A percentile compares a stretch with the other conserved stretches of the same genome.
phyloP scores from a whole-genome alignment of 2,329 filamentous ascomycete genomes.

The Falciphora oryzae region DNA sequence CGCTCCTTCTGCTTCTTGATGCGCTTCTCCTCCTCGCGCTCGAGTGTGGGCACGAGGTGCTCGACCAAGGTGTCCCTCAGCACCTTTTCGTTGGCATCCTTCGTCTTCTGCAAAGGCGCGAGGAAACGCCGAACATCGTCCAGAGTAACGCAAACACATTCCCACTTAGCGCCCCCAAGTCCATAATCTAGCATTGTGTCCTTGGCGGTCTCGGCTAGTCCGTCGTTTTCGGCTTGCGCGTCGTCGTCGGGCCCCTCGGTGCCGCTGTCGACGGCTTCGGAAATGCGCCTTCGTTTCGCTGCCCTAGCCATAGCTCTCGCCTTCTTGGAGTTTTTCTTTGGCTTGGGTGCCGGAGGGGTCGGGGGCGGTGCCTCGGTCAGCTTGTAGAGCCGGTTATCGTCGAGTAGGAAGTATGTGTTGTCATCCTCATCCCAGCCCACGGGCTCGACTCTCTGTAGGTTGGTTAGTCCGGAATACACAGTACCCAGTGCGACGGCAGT shows the following conservation, averaged over 20 bases:
- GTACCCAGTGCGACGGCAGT: conserved; percentile 28
- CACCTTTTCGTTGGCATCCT: conserved; percentile 79
- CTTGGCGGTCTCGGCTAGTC: conserved; percentile 16
- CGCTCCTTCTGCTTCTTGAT: conserved; percentile 63
- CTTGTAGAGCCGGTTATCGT: conserved; percentile 90
- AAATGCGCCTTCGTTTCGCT: conserved; percentile 65
- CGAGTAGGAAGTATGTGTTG: conserved; percentile 81
- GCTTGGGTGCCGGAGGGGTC: conserved; percentile 49
- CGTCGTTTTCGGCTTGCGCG: conserved; percentile 15
- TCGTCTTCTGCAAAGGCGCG: conserved; percentile 64
- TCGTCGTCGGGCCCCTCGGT: conserved; percentile 32
- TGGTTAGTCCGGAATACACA: conserved; percentile 19
- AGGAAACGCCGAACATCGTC: conserved; percentile 71
- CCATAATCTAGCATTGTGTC: conserved; percentile 44
- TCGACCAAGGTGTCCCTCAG: conserved; percentile 66
- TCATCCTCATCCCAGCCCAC: conserved; percentile 87
- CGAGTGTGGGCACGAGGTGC: conserved; percentile 77
- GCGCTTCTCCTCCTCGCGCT: conserved; percentile 69
- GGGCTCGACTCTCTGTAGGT: conserved; percentile 62
- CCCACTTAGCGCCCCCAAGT: conserved; percentile 77
- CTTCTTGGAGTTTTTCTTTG: conserved; percentile 59
- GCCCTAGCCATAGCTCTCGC: conserved; percentile 57
- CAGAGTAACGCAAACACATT: conserved; percentile 79
- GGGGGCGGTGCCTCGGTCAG: conserved; percentile 68
- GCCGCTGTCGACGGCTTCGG: conserved; percentile 32